A percentile compares a stretch with the other conserved stretches of the same genome.
Conservation (phyloP, 2,329 filamentous ascomycete genomes). For the Diaporthe aspalathi region DNA sequence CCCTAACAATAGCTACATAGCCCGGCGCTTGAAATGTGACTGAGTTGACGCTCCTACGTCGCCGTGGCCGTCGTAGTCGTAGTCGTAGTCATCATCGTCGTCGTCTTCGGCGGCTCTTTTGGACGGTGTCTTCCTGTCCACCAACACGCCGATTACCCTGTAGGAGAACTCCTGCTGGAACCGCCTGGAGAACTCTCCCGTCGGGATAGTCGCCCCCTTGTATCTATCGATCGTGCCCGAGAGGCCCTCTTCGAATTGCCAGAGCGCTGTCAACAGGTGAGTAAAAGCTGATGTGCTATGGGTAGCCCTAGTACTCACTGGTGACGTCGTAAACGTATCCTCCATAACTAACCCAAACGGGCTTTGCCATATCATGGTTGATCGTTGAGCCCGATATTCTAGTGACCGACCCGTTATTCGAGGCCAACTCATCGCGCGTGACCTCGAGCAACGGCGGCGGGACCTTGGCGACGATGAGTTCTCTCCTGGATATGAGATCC, state of each 20-base stretch:
- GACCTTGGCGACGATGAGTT: conserved; percentile 6
- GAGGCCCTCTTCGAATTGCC: background rate
- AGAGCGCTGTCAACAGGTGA: background rate
- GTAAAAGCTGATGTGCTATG: background rate
- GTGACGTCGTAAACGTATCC: background rate
- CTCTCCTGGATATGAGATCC: background rate
- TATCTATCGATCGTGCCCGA: background rate
- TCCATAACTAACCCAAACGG: background rate
- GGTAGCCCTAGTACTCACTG: background rate
- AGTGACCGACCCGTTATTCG: background rate
- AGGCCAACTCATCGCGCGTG: background rate
- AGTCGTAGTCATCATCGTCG: no score
- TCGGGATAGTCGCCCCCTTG: background rate
- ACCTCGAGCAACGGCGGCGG: background rate
- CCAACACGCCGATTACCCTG: background rate
- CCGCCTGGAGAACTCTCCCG: background rate
- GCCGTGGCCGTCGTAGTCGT: no score
- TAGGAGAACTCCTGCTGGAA: conserved; percentile 1
- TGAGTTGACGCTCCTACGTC: no score
- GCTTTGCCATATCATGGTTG: background rate
- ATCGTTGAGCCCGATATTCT: fast-evolving
- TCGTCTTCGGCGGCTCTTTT: background rate
- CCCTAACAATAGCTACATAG: no score
- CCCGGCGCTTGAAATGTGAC: no score
- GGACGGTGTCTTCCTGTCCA: background rate